Evolutionary conservation across 1,139 yeast genomes (phyloP).

Genomic region (Lizanozyma gosingica): DNA sequence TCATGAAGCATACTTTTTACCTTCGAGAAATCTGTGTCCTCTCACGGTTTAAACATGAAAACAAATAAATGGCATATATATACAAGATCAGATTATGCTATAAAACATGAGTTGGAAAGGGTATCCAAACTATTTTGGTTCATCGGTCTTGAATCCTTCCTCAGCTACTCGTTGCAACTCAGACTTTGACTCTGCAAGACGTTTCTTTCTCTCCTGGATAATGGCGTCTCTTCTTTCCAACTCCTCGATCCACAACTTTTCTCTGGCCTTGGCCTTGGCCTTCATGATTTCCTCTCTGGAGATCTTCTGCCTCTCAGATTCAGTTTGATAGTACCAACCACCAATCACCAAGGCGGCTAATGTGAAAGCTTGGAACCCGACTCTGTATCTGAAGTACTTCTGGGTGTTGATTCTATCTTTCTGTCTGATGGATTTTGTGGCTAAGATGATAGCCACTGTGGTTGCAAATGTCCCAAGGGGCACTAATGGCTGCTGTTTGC

Average conservation of each 20-base stretch:
- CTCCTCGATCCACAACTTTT: constrained; percentile 83
- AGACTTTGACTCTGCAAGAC: constrained; percentile 28
- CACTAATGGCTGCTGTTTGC: constrained; percentile 70
- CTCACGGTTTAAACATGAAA: too few relatives aligned
- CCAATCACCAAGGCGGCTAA: constrained; percentile 77
- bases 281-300: constrained; percentile 52
- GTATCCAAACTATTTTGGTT: constrained; percentile 4
- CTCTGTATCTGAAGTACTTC: constrained; percentile 83
- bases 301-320: constrained; percentile 30
- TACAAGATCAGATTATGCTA: not conserved
- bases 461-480: constrained; percentile 78
- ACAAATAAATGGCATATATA: too few relatives aligned
- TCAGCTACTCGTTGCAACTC: constrained; percentile 32
- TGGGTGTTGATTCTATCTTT: constrained; percentile 77
- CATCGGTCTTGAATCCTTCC: constrained; percentile 26
- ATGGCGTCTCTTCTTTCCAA: constrained; percentile 76
- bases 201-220: constrained; percentile 53
- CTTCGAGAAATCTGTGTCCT: too few relatives aligned
- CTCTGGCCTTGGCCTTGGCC: constrained; percentile 78
- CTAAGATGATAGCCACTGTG: constrained; percentile 69
- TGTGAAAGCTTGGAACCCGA: constrained; percentile 77
- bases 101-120: too few relatives aligned
- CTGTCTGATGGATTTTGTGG: constrained; percentile 63
- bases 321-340: constrained; percentile 52
- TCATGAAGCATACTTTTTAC: too few relatives aligned